A percentile compares a stretch with the other conserved stretches of the same genome.
phyloP scores from a whole-genome alignment of 2,329 filamentous ascomycete species.

The Diaporthe vaccinii region DNA sequence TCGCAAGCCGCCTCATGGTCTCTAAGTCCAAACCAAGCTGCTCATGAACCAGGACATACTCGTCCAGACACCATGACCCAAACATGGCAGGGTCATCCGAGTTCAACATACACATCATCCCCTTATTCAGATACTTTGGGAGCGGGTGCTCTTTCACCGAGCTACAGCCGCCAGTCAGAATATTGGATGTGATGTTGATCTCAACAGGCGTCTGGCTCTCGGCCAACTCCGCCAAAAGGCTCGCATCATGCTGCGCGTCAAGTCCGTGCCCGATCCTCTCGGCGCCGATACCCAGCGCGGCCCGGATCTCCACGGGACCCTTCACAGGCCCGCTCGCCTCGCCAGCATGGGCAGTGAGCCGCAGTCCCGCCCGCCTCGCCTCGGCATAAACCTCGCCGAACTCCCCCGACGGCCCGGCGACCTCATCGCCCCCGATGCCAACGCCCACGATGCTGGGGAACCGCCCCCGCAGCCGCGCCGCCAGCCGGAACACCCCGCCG shows the following conservation, averaged over 20 bases:
- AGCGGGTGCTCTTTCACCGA: slow-evolving; percentile 40
- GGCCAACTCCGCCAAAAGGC: slow-evolving; percentile 36
- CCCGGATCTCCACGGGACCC: slow-evolving; percentile 40
- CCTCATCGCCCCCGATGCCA: slow-evolving; percentile 41
- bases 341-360: slow-evolving; percentile 42
- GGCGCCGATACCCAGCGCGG: slow-evolving; percentile 37
- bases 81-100: slow-evolving; percentile 43
- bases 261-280: slow-evolving; percentile 42
- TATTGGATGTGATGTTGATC: slow-evolving; percentile 42
- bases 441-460: slow-evolving; percentile 41
- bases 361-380: slow-evolving; percentile 37
- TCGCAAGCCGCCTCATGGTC: slow-evolving; percentile 31
- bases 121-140: slow-evolving; percentile 22
- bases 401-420: slow-evolving; percentile 34
- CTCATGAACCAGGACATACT: slow-evolving; percentile 40
- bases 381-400: slow-evolving; percentile 41
- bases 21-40: slow-evolving; percentile 35
- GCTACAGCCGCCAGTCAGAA: slow-evolving; percentile 39
- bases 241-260: slow-evolving; percentile 39
- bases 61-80: slow-evolving; percentile 39
- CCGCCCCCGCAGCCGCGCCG: slow-evolving; percentile 33
- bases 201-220: slow-evolving; percentile 36
- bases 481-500: slow-evolving; percentile 36
- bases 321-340: slow-evolving; percentile 40
- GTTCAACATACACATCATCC: slow-evolving; percentile 35